Conservation (phyloP, 2,329 filamentous ascomycete genomes). For the Monosporascus sp. region DNA sequence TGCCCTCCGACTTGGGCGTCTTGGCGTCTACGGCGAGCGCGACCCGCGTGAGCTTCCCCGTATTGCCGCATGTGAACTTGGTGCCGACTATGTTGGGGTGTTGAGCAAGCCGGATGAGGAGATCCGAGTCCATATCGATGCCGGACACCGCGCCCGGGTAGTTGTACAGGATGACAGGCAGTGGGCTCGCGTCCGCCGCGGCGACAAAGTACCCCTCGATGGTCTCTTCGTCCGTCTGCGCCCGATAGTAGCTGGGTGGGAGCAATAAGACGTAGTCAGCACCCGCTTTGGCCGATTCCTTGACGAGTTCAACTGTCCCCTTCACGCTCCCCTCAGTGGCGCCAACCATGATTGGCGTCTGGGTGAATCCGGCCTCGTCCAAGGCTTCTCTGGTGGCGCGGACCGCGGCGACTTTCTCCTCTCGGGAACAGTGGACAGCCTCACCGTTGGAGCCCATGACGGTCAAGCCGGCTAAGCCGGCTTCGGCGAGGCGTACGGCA, state of each 20-base stretch:
- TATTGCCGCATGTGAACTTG: constrained; percentile 90
- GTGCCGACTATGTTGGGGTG: constrained; percentile 84
- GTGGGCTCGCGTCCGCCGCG: constrained; percentile 69
- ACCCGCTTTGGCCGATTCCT: constrained; percentile 61
- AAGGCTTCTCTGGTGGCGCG: constrained; percentile 75
- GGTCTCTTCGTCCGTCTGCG: constrained; percentile 68
- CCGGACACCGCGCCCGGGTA: constrained; percentile 84
- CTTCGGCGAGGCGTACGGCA: constrained; percentile 69
- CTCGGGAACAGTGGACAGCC: constrained; percentile 75
- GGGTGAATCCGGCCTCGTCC: constrained; percentile 70
- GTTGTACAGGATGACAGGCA: constrained; percentile 85
- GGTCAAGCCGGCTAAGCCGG: constrained; percentile 75
- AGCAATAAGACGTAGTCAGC: constrained; percentile 78
- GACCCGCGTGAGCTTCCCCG: constrained; percentile 81
- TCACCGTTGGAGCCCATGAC: constrained; percentile 90
- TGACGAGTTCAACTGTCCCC: constrained; percentile 71
- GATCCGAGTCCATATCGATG: constrained; percentile 85
- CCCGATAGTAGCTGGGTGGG: constrained; percentile 78
- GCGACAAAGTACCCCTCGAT: constrained; percentile 69
- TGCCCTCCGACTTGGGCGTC: constrained; percentile 55
- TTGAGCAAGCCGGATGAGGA: constrained; percentile 72
- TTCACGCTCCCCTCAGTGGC: constrained; percentile 77
- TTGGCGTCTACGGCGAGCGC: constrained; percentile 67
- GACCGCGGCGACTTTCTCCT: constrained; percentile 73
- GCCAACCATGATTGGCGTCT: constrained; percentile 77